Base-by-base conservation (phyloP, 1,284 basidiomycete species). In the Cryptococcus sp. region DNA sequence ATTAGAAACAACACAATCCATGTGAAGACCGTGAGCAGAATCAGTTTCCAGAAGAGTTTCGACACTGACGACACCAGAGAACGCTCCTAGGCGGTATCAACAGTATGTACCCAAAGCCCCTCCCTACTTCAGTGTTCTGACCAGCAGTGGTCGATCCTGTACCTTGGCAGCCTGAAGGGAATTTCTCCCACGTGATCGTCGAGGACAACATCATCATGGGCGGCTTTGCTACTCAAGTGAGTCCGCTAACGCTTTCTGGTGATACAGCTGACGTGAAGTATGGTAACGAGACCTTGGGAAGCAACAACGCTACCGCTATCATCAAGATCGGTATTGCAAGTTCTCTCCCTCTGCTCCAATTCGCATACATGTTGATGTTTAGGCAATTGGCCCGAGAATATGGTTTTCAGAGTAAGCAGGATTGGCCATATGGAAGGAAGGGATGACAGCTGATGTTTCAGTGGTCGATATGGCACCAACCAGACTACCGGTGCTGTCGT, bases 1-100 rank as follows among this genome's bases (percentile, higher is more conserved):
- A 80, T 91, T n/a, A 79, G 83, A 53, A 82, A 82, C 59, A 85
- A 85, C 63, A 86, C 83, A 0, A 83, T 89, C 54, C 82, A 79
- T 77, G 78, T 84, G 5, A 74, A 81, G 37, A 84, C 79, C n/a
- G n/a, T n/a, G n/a, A 85, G 85, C 63, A 86, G 83, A 0, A 83
- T 89, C 54, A 82, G 78, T 77, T 78, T 84, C 6, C 74, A 81
- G 37, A 84, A 79, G 34, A 25, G 35, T 7, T 38, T 16, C 36
- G 36, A 11, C 2, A 19, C 18, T 47, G 31, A 37, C 19, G 4
- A 44, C 4, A 23, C 14, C 32, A 62, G 55, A 45, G 81, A 57
- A 85, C 83, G 1, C 73, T 84, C 2, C 75, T 88, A 12, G 86
- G 86, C 33, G 86, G 87, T 14, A 87, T 90, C 54, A 75, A 74